Percentiles rank a stretch among this genome's conserved stretches.
phyloP scores from a whole-genome alignment of 257 asterid species.

The Nicotiana sylvestris region DNA sequence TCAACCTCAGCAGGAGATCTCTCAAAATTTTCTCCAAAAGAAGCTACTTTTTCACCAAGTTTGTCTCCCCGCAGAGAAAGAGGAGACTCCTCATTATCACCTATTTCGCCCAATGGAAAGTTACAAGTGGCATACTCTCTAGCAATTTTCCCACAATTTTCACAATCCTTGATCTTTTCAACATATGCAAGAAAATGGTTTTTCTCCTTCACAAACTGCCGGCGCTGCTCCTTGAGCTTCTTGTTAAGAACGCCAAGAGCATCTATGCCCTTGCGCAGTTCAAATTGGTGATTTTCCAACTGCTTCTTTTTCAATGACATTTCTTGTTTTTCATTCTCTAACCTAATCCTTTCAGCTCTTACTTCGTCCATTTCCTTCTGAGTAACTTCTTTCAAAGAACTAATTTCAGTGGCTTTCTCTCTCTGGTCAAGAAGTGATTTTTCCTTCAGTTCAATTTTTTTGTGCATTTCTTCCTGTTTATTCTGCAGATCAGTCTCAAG shows the following conservation, averaged over 20 bases:
- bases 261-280: conserved; percentile 67
- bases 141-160: conserved; percentile 51
- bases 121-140: conserved; percentile 44
- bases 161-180: conserved; percentile 55
- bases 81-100: conserved; percentile 36
- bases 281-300: conserved; percentile 62
- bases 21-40: conserved; percentile 32
- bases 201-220: conserved; percentile 53
- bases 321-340: conserved; percentile 59
- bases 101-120: conserved; percentile 37
- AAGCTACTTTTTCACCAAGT: conserved; percentile 55
- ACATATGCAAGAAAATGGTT: conserved; percentile 43
- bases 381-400: conserved; percentile 40
- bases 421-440: conserved; percentile 44
- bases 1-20: conserved; percentile 38
- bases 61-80: conserved; percentile 45
- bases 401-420: conserved; percentile 38
- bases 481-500: conserved; percentile 67
- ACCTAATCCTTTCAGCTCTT: conserved; percentile 35
- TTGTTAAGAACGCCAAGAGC: conserved; percentile 63
- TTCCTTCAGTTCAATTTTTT: conserved; percentile 46
- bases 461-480: conserved; percentile 59
- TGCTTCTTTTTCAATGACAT: conserved; percentile 42
- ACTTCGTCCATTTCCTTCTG: conserved; percentile 42
- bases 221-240: conserved; percentile 59